Conservation (phyloP, 768 basidiomycete species). For the Hortiboletus flavorubellus region DNA sequence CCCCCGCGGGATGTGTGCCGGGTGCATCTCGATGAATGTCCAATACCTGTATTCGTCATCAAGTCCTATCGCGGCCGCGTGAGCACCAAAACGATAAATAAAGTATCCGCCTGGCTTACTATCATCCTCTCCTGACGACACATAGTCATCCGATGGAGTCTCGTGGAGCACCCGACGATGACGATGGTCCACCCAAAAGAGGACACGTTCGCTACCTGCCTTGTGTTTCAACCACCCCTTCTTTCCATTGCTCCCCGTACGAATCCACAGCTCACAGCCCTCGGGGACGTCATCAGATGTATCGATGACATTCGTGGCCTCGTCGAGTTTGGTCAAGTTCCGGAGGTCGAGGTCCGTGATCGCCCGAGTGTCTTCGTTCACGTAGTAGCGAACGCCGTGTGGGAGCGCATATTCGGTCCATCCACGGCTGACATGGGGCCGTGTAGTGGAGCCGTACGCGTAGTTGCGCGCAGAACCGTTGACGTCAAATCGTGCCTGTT, state of each 20-base stretch:
- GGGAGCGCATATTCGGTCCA: constrained; percentile 80
- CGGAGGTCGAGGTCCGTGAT: constrained; percentile 74
- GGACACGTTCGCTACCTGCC: constrained; percentile 34
- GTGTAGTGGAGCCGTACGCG: constrained; percentile 25
- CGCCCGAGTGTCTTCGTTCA: constrained; percentile 56
- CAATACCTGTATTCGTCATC: constrained; percentile 81
- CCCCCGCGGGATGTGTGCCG: constrained; percentile 55
- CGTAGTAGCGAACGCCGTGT: constrained; percentile 67
- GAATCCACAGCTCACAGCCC: constrained; percentile 64
- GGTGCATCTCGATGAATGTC: constrained; percentile 76
- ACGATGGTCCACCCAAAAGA: constrained; percentile 67
- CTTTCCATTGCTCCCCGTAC: constrained; percentile 35
- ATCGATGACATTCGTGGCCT: constrained; percentile 33
- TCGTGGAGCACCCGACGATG: constrained; percentile 50
- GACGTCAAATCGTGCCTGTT: constrained; percentile 20
- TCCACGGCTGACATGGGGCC: constrained; percentile 41
- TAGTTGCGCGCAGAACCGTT: constrained; percentile 32
- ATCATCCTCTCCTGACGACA: constrained; percentile 35
- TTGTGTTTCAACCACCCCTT: constrained; percentile 30
- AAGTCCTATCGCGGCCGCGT: constrained; percentile 43
- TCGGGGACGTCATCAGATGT: constrained; percentile 32
- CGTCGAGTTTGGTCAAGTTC: constrained; percentile 45
- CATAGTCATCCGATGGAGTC: constrained; percentile 34
- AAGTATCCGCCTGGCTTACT: constrained; percentile 29
- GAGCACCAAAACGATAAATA: neutral